Evolutionary conservation across 73 alveolate species (phyloP), one percentile per base, ranked within the genome.

Genomic region (Symbiodinium pilosum): DNA sequence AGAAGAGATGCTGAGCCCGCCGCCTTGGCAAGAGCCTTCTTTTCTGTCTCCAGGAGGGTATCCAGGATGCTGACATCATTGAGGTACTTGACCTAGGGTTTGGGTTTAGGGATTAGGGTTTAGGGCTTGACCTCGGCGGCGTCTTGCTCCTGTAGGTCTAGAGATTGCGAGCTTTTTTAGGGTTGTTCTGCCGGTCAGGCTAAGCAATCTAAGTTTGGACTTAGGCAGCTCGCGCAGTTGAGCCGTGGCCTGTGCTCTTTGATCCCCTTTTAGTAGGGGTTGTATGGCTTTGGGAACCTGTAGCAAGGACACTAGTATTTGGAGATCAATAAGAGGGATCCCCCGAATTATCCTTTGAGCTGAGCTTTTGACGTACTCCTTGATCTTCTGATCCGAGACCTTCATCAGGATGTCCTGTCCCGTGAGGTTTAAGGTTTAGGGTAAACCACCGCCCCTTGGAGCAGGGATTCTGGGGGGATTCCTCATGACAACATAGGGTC

Each of bases 361-460:
- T 47, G 44, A 92, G 98, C 81, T 20, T 26, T 43, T 1, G 28
- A 39, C 98, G 44, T 93, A 93, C 92, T 93, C 98, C 40, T 93
- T 93, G 83, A 93, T 59, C 98, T 93, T 93, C 85, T 73, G 47
- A 86, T 93, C 98, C 40, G 98, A 93, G 93, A 93, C 98, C 68
- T 93, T 93, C 98, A 93, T 93, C 41, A 93, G 34, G 85, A 93
- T 93, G 87, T 93, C 92, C 98, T 91, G 88, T 16, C 6, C 14
- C 21, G 59, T 14, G 59, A 14, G 59, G 59, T 47, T 47, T 47
- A 47, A 14, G 59, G 59, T 47, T 47, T 47, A 47, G 59, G 59
- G 59, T 47, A 9, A 9, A 47, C n/a, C n/a, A n/a, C n/a, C n/a
- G n/a, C n/a, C n/a, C n/a, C n/a, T n/a, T n/a, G n/a, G n/a, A n/a